Evolutionary conservation across 177 flowering plant species (phyloP).

Genomic region (Vitis hybrid): DNA sequence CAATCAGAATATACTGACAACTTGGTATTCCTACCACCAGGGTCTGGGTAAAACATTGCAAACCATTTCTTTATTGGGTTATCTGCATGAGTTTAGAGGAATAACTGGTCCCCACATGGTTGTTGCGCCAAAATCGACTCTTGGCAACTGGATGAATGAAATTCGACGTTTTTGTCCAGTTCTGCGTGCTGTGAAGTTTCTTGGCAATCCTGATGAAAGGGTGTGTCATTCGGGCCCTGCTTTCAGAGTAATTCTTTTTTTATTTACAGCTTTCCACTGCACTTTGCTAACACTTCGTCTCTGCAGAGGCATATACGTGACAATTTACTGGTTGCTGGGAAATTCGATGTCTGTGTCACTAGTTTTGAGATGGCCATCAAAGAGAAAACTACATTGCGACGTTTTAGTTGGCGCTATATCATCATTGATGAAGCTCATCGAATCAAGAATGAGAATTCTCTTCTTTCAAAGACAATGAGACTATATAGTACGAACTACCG

Average conservation of each 20-base stretch:
- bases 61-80: constrained; percentile 90
- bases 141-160: constrained; percentile 99
- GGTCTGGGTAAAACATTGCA: constrained; percentile 99
- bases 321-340: constrained; percentile 81
- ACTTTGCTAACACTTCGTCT: not conserved
- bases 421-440: constrained; percentile 99
- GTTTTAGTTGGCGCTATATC: constrained; percentile 98
- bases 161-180: constrained; percentile 91
- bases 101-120: constrained; percentile 99
- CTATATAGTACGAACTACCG: constrained; percentile 88
- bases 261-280: not conserved
- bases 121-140: constrained; percentile 99
- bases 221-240: constrained; percentile 29
- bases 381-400: constrained; percentile 82
- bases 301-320: constrained; percentile 92
- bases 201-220: constrained; percentile 98
- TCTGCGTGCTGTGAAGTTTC: constrained; percentile 90
- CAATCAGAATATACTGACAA: not conserved
- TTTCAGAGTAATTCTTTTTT: not conserved
- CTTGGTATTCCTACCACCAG: constrained; percentile 31
- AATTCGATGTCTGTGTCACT: constrained; percentile 97
- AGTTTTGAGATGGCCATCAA: constrained; percentile 99
- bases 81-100: constrained; percentile 93
- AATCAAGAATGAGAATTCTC: constrained; percentile 97
- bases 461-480: constrained; percentile 98